These are phyloP conservation scores for Pilatotrama ljubarskyi DNA, from an alignment of 768 basidiomycete species.

Conservation along the genomic window DNA sequence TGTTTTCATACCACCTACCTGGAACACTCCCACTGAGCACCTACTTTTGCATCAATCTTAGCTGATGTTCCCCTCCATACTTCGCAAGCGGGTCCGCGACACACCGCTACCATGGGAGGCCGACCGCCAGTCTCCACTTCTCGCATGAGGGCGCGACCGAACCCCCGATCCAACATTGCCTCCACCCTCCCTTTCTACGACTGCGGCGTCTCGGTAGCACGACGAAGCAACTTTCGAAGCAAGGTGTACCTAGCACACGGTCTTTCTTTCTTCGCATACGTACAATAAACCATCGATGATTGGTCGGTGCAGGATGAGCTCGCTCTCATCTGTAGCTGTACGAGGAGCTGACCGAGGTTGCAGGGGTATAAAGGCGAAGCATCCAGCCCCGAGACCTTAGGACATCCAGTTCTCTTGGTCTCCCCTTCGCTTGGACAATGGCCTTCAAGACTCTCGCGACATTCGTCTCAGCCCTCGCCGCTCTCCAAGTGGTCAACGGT, in stretches of 20 bases:
- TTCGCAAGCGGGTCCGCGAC: background rate
- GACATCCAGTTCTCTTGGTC: conserved; percentile 1
- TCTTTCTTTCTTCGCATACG: background rate
- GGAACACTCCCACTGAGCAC: background rate
- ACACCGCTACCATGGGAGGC: background rate
- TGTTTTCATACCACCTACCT: background rate
- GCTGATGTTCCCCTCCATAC: background rate
- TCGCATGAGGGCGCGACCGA: background rate
- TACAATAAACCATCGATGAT: conserved; percentile 2
- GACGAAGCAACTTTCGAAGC: background rate
- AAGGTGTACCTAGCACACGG: background rate
- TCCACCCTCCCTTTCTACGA: background rate
- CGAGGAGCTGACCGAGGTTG: background rate
- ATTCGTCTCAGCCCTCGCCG: conserved; percentile 16
- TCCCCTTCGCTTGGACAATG: conserved; percentile 19
- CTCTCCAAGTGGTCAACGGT: conserved; percentile 19
- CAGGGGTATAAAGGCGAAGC: background rate
- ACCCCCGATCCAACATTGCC: background rate
- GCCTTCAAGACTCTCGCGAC: conserved; percentile 20
- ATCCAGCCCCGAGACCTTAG: background rate
- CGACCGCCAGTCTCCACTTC: background rate
- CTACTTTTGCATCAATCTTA: background rate
- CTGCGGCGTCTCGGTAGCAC: background rate
- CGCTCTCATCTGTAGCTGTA: conserved; percentile 1
- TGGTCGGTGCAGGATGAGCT: background rate